Evolutionary conservation across 805 yeast species (phyloP), one percentile per base, ranked within the genome.

Genomic region (Candida adriatica): DNA sequence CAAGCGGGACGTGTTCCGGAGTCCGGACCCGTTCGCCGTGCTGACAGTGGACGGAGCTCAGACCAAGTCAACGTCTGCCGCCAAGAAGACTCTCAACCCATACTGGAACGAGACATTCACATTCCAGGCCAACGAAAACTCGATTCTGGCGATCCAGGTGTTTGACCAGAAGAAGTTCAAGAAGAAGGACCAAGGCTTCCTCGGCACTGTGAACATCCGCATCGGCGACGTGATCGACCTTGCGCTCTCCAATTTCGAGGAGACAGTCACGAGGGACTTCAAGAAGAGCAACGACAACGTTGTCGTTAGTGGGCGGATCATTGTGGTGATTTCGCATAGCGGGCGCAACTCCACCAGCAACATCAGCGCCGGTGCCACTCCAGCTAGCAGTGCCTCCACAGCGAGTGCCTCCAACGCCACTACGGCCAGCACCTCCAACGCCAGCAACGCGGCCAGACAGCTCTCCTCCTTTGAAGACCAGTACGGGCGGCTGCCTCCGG

Each of bases 11-110:
- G 88, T 92, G 16, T 85, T 88, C 56, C 76, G 95, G 35, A 83
- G 88, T 41, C 98, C 99, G 3, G 98, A 92, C 58, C 98, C 99
- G 8, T 92, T 92, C 62, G 96, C 96, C 2, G 97, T 92, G 21
- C 66, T 92, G 41, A 90, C 97, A 9, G 88, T 92, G n/a, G 98
- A 92, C 58, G 97, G 97, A 4, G 78, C 84, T 14, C 98, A 92
- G 55, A 92, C 97, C 2, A 86, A 86, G 53, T 82, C 96, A 13
- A 92, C 99, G 2, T 76, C 86, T 30, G 92, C 95, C 21, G 92
- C 94, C 18, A 85, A 86, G 52, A 87, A 85, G 60, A 92, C 97
- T 3, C 64, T 90, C 46, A 86, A 92, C 51, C 99, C 99, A 8
- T 92, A 88, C 61, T 92, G 99, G 99, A 88, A 92, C 60, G 96